phyloP scores from a whole-genome alignment of 495 filamentous ascomycete genomes.

The Xylaria curta region DNA sequence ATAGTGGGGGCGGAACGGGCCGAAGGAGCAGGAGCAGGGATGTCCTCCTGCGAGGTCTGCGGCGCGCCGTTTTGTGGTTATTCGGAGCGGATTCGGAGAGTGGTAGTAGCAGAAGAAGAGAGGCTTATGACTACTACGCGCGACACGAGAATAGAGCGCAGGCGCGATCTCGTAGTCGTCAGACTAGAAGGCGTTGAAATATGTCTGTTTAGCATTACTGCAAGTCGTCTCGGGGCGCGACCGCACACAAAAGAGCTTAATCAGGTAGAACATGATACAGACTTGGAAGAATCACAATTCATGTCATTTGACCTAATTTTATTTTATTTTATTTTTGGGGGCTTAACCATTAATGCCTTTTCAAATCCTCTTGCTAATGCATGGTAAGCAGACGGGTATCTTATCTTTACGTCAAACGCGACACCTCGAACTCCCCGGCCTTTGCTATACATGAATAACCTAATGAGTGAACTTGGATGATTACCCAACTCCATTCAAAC shows the following conservation, averaged over 20 bases:
- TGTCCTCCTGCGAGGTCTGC: background rate
- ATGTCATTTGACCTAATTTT: background rate
- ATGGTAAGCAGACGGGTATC: conserved; percentile 19
- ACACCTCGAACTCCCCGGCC: background rate
- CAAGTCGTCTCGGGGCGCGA: no score
- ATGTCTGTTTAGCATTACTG: no score
- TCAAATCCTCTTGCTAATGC: background rate
- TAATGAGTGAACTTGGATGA: background rate
- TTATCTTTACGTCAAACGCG: background rate
- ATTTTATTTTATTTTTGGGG: background rate
- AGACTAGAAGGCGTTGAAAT: background rate
- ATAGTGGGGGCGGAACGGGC: background rate
- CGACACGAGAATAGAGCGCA: background rate
- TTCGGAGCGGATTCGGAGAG: background rate
- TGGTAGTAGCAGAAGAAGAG: background rate
- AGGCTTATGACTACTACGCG: background rate
- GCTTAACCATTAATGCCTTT: background rate
- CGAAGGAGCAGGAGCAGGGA: background rate
- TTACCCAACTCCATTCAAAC: background rate
- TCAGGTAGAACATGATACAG: no score
- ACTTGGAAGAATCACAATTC: no score
- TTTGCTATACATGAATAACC: background rate
- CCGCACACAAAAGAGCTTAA: no score
- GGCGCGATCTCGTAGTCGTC: background rate
- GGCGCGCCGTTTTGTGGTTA: background rate